A percentile compares a stretch with the other conserved stretches of the same genome.
phyloP scores from a whole-genome alignment of 2,329 filamentous ascomycete species.

The Monilinia laxa region DNA sequence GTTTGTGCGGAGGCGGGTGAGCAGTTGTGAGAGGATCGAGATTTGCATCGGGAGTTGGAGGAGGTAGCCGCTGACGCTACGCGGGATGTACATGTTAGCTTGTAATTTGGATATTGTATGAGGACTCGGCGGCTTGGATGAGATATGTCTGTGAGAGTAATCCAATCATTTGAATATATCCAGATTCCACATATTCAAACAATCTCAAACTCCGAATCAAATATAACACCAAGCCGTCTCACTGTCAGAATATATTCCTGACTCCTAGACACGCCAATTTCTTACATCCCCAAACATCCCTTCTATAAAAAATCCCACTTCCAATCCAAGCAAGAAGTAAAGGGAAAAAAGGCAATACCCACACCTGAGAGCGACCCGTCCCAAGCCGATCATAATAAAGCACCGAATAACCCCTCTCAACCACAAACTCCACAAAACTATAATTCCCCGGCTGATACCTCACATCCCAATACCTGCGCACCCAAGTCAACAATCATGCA shows the following conservation, averaged over 20 bases:
- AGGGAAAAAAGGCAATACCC: not conserved
- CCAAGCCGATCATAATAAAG: not conserved
- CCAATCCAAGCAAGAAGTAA: not conserved
- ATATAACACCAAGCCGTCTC: too few relatives aligned
- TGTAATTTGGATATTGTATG: too few relatives aligned
- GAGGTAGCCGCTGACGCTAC: not conserved
- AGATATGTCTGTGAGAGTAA: too few relatives aligned
- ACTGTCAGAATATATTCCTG: too few relatives aligned
- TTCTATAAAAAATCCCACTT: too few relatives aligned
- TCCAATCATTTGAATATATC: too few relatives aligned
- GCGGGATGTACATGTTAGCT: not conserved
- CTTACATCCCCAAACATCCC: too few relatives aligned
- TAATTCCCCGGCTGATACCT: not conserved
- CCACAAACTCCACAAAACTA: not conserved
- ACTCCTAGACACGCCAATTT: too few relatives aligned
- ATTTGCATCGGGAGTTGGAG: not conserved
- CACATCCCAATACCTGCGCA: not conserved
- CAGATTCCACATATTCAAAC: too few relatives aligned
- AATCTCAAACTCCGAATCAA: too few relatives aligned
- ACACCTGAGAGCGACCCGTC: not conserved
- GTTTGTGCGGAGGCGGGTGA: not conserved
- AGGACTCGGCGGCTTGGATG: too few relatives aligned
- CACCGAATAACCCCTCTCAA: not conserved
- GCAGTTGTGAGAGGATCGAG: not conserved
- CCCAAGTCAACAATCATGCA: too few relatives aligned